These are phyloP conservation scores for Chrysoporthe cubensis DNA, from an alignment of 2,329 filamentous ascomycete genomes.

Conservation along the genomic window DNA sequence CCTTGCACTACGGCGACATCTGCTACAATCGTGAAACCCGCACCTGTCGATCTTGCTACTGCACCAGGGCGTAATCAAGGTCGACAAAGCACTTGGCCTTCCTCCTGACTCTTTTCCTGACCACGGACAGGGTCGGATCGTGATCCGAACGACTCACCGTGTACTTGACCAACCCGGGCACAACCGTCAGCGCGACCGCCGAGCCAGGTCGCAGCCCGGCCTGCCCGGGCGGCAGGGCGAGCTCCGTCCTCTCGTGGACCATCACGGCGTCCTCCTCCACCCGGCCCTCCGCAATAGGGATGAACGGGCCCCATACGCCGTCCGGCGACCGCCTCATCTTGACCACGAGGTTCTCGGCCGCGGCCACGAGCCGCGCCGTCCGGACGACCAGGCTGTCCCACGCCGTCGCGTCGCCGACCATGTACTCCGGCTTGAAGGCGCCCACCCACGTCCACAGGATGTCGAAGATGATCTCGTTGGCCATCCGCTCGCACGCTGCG, in stretches of 20 bases:
- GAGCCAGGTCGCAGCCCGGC: neutral
- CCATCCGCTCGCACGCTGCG: constrained; percentile 4
- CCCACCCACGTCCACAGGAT: constrained; percentile 6
- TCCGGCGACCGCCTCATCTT: constrained; percentile 16
- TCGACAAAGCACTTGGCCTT: constrained; percentile 17
- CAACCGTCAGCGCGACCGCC: neutral
- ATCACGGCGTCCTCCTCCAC: neutral
- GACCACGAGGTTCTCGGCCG: neutral
- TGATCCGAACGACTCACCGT: neutral
- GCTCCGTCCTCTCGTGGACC: neutral
- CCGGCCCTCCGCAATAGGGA: neutral
- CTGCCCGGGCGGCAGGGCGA: constrained; percentile 3
- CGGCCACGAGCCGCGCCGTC: constrained; percentile 6
- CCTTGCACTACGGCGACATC: neutral
- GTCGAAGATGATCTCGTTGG: constrained; percentile 5
- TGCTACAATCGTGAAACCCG: neutral
- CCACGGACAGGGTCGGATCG: neutral
- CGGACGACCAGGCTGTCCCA: constrained; percentile 1
- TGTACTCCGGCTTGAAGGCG: neutral
- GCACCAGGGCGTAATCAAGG: neutral
- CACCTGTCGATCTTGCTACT: neutral
- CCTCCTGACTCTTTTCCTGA: neutral
- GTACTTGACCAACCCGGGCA: constrained; percentile 16
- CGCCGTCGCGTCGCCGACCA: neutral
- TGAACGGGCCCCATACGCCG: constrained; percentile 17